Evolutionary conservation across 169 alveolate species (phyloP), one percentile per base, ranked within the genome.

Genomic region (Plasmodium blacklocki): DNA sequence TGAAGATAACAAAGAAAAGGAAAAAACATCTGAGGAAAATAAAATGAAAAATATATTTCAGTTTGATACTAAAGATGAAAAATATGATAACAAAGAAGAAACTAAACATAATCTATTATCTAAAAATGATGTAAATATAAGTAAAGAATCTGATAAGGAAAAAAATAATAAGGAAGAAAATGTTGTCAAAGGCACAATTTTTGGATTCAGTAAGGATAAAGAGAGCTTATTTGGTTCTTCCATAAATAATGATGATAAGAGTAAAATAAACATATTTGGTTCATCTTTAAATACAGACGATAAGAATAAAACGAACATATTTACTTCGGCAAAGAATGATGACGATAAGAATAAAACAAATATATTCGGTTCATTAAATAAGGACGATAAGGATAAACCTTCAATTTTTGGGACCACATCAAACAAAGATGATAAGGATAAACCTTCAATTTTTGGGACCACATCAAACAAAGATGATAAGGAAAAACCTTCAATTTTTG

Each of bases 91-190:
- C 11, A 58, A 75, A 15, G 26, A 21, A 54, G 66, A 68, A 6
- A n/a, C 18, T 26, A 47, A 75, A 4, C n/a, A 19, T 26, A 62
- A 74, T 9, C 5, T 12, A 3, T 8, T 18, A 3, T 12, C 32
- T 3, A 56, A 75, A 45, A 58, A 15, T 21, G 88, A 14, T 29
- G 64, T 47, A 15, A 54, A 63, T 4, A 43, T 21, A 0, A 21
- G 23, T 26, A 64, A 75, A 62, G 70, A 60, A 14, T 75, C 64
- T 63, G 74, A 71, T 3, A 62, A 52, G 23, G 74, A 75, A 11
- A 29, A 58, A 14, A 63, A 14, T 14, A 49, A 9, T 12, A 29
- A 75, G 21, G 45, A 50, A 29, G 23, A 8, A 29, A 68, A 72
- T 19, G 60, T 43, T 8, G 83, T 12, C 54, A 39, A 39, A 39